Base-by-base conservation (phyloP, 768 basidiomycete genomes). In the Pholiota conissans region DNA sequence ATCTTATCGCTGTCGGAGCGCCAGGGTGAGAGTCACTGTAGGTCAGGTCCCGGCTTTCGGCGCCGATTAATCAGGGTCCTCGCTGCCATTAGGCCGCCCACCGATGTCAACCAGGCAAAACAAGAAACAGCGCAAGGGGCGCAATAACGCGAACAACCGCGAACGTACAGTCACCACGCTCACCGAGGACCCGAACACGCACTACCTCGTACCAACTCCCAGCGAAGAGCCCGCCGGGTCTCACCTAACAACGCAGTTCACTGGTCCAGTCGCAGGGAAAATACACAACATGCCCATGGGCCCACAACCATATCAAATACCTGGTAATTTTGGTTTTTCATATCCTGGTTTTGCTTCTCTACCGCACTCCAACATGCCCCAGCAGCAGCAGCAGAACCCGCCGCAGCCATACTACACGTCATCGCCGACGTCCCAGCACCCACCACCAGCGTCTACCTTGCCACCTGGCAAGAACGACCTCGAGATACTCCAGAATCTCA, bases 401-500 rank as follows among this genome's bases (percentile, higher is more conserved):
- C 61, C 62, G 34, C 63, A 66, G 54, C 56, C 69, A 53, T 73
- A 57, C 61, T 65, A 56, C 55, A 32, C 64, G 45, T 34, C 61
- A 22, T 47, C 68, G 62, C 29, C 61, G 26, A 49, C 68, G 63
- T 30, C 61, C 56, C 52, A 62, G 34, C 62, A 52, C 24, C 55
- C 52, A 20, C 55, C 56, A 8, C 52, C 34, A 11, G 34, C 28
- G 20, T 51, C 58, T 14, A 63, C 65, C n/a, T 65, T 80, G 0
- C 80, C 83, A 2, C 77, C 81, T 20, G 87, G 85, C 7, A 77
- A 83, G 64, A 79, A 76, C 66, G 90, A 91, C 72, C 80, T 91
- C 60, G 87, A 90, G 68, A 79, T 86, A 29, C 79, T 92, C 58
- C 84, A 91, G 72, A 84, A 84, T 55, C 84, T 92, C 69, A 91